phyloP scores from a whole-genome alignment of 441 rosid genomes.

The Eutrema salsugineum region DNA sequence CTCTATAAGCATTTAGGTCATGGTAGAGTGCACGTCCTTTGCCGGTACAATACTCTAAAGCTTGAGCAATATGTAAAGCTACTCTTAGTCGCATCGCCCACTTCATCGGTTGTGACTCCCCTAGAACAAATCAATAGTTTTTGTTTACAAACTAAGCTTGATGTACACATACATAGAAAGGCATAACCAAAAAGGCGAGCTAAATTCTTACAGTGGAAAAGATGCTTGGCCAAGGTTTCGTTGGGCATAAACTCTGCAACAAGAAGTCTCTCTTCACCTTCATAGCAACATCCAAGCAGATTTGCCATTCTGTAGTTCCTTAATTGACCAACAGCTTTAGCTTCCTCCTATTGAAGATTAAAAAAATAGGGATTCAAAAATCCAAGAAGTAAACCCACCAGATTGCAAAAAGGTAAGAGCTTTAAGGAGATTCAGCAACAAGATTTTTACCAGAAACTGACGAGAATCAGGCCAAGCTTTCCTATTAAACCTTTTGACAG shows the following conservation, averaged over 20 bases:
- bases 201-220: constrained; percentile 58
- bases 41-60: constrained; percentile 76
- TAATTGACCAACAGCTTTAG: constrained; percentile 67
- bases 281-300: constrained; percentile 69
- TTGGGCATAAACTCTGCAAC: constrained; percentile 69
- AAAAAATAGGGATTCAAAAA: neutral
- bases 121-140: constrained; percentile 30
- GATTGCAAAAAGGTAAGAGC: neutral
- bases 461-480: constrained; percentile 70
- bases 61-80: constrained; percentile 87
- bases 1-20: constrained; percentile 88
- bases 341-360: constrained; percentile 47
- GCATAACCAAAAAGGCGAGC: neutral
- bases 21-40: constrained; percentile 91
- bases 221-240: constrained; percentile 71
- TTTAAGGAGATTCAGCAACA: neutral
- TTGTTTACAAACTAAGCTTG: neutral
- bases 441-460: constrained; percentile 53
- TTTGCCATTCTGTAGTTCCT: constrained; percentile 59
- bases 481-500: constrained; percentile 65
- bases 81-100: constrained; percentile 95
- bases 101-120: constrained; percentile 94
- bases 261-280: constrained; percentile 70
- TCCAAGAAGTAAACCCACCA: neutral
- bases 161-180: neutral